phyloP scores from a whole-genome alignment of 1,284 basidiomycete species.

The Wallemia ichthyophaga region DNA sequence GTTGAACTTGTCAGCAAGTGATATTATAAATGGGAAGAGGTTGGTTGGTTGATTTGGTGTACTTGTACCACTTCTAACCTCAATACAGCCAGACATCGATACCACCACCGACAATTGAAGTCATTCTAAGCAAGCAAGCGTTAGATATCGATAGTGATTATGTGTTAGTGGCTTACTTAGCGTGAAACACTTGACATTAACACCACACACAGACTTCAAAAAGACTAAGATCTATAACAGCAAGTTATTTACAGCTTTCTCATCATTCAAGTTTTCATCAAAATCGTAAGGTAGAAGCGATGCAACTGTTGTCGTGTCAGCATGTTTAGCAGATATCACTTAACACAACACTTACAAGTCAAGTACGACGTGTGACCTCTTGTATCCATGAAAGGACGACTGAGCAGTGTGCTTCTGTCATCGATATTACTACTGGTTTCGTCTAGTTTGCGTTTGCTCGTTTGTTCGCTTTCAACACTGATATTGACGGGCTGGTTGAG shows the following conservation, averaged over 20 bases:
- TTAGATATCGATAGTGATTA: neutral
- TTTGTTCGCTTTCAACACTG: too few species aligned
- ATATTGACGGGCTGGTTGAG: too few species aligned
- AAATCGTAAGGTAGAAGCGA: neutral
- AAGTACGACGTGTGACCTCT: neutral
- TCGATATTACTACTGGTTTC: neutral
- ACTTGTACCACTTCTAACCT: neutral
- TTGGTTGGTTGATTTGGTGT: neutral
- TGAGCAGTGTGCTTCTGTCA: neutral
- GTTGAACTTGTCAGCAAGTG: neutral
- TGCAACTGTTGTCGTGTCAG: neutral
- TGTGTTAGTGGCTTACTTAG: too few species aligned
- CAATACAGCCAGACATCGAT: neutral
- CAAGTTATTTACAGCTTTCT: too few species aligned
- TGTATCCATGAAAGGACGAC: neutral
- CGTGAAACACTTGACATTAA: too few species aligned
- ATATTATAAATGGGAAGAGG: neutral
- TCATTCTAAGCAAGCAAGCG: neutral
- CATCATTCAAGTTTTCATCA: too few species aligned
- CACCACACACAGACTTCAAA: too few species aligned
- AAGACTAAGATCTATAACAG: too few species aligned
- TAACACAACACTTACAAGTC: neutral
- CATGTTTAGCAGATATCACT: neutral
- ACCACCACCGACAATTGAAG: neutral
- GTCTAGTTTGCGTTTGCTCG: neutral